Percentiles rank a stretch among this genome's conserved stretches.
Conservation (phyloP, 139 green algal genomes). For the Closterium sp. region DNA sequence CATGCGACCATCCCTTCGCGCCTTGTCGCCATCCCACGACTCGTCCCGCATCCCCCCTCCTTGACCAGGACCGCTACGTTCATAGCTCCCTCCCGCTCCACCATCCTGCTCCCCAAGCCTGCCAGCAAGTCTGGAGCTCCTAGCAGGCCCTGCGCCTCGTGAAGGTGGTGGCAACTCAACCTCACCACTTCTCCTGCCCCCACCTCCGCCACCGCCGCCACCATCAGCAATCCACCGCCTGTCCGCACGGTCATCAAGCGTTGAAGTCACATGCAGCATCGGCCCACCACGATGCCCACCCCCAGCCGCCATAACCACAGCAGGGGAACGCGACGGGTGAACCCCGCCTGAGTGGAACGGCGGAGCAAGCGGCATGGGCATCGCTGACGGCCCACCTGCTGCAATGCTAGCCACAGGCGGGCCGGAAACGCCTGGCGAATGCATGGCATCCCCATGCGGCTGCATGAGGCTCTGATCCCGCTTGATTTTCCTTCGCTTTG, state of each 20-base stretch:
- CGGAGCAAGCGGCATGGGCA: not conserved
- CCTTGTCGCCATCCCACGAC: not conserved
- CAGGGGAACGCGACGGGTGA: not conserved
- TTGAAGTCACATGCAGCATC: not conserved
- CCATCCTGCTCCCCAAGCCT: not conserved
- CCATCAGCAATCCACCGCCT: not conserved
- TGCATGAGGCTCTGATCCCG: conserved; percentile 1
- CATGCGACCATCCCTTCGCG: not conserved
- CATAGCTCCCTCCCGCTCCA: not conserved
- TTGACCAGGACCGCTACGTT: not conserved
- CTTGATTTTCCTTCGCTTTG: conserved; percentile 1
- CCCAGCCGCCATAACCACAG: not conserved
- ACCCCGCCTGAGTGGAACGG: not conserved
- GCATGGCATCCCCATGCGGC: not conserved
- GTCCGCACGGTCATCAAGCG: not conserved
- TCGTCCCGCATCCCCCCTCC: not conserved
- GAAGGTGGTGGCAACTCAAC: not conserved
- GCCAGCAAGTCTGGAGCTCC: not conserved
- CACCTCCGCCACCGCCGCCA: not conserved
- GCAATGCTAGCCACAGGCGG: not conserved
- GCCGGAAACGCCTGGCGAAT: not conserved
- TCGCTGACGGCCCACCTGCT: not conserved
- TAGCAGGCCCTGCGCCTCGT: not conserved
- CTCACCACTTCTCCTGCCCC: not conserved
- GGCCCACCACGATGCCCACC: not conserved